These are phyloP conservation scores for Vinca major DNA, from an alignment of 305 asterid genomes.

Conservation along the genomic window DNA sequence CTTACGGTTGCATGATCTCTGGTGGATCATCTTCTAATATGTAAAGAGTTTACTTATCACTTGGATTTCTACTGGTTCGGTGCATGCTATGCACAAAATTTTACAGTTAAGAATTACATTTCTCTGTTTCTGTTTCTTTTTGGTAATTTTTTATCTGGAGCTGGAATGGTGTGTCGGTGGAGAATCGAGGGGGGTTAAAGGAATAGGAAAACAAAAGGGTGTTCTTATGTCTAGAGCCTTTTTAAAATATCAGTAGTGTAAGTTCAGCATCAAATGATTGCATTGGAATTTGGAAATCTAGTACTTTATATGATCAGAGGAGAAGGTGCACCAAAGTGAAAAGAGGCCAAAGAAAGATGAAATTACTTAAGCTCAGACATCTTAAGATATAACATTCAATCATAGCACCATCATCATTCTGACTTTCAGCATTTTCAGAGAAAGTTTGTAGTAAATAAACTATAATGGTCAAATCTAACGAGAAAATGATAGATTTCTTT, in stretches of 20 bases:
- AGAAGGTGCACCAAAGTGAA: not conserved
- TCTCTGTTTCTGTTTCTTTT: too few species aligned
- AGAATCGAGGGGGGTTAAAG: not conserved
- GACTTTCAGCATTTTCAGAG: not conserved
- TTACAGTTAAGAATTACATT: not conserved
- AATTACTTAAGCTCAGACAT: not conserved
- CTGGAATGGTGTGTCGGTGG: not conserved
- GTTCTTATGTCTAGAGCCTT: too few species aligned
- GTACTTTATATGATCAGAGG: not conserved
- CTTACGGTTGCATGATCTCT: not conserved
- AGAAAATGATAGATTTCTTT: not conserved
- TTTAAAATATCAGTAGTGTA: too few species aligned
- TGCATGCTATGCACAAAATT: not conserved
- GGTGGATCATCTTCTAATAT: not conserved
- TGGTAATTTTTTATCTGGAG: not conserved
- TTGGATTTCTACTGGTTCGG: not conserved
- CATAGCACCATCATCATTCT: not conserved
- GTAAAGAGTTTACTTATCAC: not conserved
- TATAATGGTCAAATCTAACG: not conserved
- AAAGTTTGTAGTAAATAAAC: not conserved
- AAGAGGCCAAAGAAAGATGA: not conserved
- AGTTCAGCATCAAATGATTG: not conserved
- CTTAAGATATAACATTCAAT: not conserved
- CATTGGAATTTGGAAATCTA: too few species aligned
- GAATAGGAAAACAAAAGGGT: not conserved